Percentiles rank a stretch among this genome's conserved stretches.
Evolutionary conservation across 1,139 yeast species (phyloP).

Genomic region (Saccharomyces hybrid): DNA sequence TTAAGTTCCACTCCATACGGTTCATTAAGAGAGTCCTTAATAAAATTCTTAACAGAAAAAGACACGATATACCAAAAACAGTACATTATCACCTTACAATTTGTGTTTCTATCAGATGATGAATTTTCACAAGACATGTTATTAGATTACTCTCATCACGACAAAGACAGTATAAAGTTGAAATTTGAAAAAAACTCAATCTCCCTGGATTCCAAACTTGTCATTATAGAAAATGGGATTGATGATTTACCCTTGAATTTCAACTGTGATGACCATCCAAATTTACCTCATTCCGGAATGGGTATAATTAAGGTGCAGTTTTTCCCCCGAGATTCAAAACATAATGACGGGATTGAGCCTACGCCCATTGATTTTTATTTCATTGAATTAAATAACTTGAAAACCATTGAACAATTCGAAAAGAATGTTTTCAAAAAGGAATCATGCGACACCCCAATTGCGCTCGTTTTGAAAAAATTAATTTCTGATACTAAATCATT

Average conservation of each 20-base stretch:
- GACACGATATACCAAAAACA: constrained; percentile 6
- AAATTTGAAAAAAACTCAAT: constrained; percentile 19
- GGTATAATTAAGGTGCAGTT: constrained; percentile 24
- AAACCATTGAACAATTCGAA: constrained; percentile 12
- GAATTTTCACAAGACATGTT: constrained; percentile 17
- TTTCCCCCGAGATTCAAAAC: constrained; percentile 4
- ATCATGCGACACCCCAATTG: constrained; percentile 16
- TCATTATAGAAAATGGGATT: constrained; percentile 8
- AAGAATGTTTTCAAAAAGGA: constrained; percentile 9
- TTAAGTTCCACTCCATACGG: constrained; percentile 16
- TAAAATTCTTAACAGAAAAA: constrained; percentile 12
- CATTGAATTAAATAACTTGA: constrained; percentile 21
- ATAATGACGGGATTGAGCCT: constrained; percentile 1
- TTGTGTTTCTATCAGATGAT: constrained; percentile 21
- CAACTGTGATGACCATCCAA: constrained; percentile 3
- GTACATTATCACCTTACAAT: constrained; percentile 14
- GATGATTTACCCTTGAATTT: constrained; percentile 6
- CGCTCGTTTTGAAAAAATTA: constrained; percentile 23
- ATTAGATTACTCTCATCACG: constrained; percentile 6
- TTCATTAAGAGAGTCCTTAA: constrained; percentile 9
- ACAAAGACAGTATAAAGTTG: constrained; percentile 14
- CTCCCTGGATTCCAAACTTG: constrained; percentile 16
- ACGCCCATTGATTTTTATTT: constrained; percentile 21
- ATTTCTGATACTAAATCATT: constrained; percentile 25
- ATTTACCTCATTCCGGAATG: constrained; percentile 13